Conservation (phyloP, 2,329 filamentous ascomycete genomes). For the Aureobasidium uvarum region DNA sequence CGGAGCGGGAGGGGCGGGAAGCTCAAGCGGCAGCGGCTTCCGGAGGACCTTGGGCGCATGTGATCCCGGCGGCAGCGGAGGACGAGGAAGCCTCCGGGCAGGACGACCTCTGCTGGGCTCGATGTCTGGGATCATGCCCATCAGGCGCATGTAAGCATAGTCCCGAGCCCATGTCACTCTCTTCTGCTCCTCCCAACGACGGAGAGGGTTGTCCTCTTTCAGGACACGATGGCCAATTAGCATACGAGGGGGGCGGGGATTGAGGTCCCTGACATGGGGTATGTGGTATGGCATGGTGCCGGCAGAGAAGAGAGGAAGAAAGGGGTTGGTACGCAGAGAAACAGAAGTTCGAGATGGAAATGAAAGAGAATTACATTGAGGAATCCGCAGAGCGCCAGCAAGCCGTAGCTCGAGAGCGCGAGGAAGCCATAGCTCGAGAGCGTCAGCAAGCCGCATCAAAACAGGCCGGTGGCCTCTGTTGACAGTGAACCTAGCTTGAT, state of each 20-base stretch:
- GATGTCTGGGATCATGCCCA: not conserved
- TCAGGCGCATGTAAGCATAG: not conserved
- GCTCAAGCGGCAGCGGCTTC: not conserved
- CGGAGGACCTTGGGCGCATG: not conserved
- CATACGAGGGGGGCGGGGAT: not conserved
- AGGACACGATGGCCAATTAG: not conserved
- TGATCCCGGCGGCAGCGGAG: not conserved
- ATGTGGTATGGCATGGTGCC: conserved; percentile 4
- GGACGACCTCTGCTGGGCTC: not conserved
- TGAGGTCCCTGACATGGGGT: not conserved
- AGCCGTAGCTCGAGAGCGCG: not conserved
- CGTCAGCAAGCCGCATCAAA: not conserved
- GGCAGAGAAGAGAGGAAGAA: not conserved
- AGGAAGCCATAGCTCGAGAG: not conserved
- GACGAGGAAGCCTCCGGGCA: not conserved
- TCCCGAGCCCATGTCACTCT: not conserved
- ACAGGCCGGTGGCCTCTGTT: no score
- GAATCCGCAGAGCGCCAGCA: not conserved
- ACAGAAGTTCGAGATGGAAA: not conserved
- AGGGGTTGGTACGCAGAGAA: not conserved
- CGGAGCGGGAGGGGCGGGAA: not conserved
- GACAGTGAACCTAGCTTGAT: conserved; percentile 8
- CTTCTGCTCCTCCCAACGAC: not conserved
- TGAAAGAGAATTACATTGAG: not conserved
- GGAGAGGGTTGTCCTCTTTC: not conserved